A percentile compares a stretch with the other conserved stretches of the same genome.
Evolutionary conservation across 2,329 filamentous ascomycete species (phyloP).

Genomic region (Cyphellophora attinorum): DNA sequence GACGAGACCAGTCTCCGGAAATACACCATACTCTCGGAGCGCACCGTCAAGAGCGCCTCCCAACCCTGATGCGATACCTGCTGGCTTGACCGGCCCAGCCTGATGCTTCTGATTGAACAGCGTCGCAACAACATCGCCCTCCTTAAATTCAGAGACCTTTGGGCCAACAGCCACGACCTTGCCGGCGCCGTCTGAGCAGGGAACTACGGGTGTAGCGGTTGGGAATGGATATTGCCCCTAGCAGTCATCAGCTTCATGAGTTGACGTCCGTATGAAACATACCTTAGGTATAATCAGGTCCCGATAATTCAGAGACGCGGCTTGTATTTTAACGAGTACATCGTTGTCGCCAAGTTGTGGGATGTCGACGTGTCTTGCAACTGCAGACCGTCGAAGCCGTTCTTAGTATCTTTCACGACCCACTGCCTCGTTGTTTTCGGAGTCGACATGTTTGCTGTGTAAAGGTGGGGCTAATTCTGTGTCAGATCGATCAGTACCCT

Average conservation of each 20-base stretch:
- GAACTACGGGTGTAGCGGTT: conserved; percentile 31
- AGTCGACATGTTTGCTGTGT: conserved; percentile 9
- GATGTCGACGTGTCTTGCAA: conserved; percentile 40
- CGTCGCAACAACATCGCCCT: conserved; percentile 48
- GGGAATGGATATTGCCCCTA: conserved; percentile 40
- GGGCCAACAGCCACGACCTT: conserved; percentile 43
- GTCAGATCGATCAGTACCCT: too few species aligned
- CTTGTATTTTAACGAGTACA: conserved; percentile 58
- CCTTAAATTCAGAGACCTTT: conserved; percentile 46
- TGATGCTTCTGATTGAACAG: conserved; percentile 51
- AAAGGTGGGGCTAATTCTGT: too few species aligned
- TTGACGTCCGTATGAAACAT: background rate
- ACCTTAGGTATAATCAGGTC: conserved; percentile 37
- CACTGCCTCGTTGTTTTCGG: conserved; percentile 11
- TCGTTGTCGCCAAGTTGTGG: conserved; percentile 59
- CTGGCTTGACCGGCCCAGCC: conserved; percentile 35
- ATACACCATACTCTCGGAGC: conserved; percentile 58
- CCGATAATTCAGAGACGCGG: conserved; percentile 40
- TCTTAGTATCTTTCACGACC: conserved; percentile 6
- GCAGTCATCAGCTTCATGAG: background rate
- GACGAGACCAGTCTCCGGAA: conserved; percentile 60
- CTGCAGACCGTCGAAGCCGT: conserved; percentile 6
- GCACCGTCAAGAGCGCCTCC: conserved; percentile 61
- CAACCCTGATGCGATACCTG: conserved; percentile 44
- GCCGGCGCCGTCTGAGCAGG: conserved; percentile 34